Conservation (phyloP, 1,139 yeast species). For the Yamadazyma siamensis region DNA sequence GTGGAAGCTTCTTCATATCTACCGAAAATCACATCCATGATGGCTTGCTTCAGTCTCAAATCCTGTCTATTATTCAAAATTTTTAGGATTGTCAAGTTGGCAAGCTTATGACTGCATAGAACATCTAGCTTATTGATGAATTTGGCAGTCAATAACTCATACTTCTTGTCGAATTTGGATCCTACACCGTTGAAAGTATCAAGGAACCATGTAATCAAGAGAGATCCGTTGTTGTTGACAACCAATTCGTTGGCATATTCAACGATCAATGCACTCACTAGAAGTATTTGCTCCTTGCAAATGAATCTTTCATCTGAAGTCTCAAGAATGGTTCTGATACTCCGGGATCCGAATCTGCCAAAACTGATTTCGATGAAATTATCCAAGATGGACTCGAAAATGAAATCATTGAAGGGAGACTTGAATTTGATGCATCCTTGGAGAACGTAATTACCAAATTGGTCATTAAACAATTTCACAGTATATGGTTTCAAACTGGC, state of each 20-base stretch:
- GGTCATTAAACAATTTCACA: conserved; percentile 86
- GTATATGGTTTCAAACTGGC: conserved; percentile 76
- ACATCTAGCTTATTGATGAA: conserved; percentile 60
- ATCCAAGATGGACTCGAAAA: conserved; percentile 78
- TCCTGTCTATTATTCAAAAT: conserved; percentile 71
- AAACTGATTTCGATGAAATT: conserved; percentile 80
- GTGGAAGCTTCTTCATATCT: conserved; percentile 25
- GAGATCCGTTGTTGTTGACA: conserved; percentile 81
- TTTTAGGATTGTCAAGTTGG: conserved; percentile 79
- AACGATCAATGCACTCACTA: conserved; percentile 74
- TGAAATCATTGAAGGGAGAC: conserved; percentile 82
- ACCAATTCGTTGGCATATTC: conserved; percentile 78
- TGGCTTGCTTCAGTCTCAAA: conserved; percentile 54
- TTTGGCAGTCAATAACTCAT: conserved; percentile 40
- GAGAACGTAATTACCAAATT: conserved; percentile 93
- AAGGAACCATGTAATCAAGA: conserved; percentile 88
- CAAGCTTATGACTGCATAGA: conserved; percentile 81
- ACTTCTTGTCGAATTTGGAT: conserved; percentile 35
- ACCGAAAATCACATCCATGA: conserved; percentile 68
- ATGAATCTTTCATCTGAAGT: conserved; percentile 50
- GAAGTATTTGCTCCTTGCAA: conserved; percentile 63
- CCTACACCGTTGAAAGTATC: conserved; percentile 76
- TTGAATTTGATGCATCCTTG: conserved; percentile 93
- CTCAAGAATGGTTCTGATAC: conserved; percentile 89
- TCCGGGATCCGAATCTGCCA: conserved; percentile 93